Base-by-base conservation (phyloP, 495 filamentous ascomycete genomes). In the Chlorociboria aeruginascens region DNA sequence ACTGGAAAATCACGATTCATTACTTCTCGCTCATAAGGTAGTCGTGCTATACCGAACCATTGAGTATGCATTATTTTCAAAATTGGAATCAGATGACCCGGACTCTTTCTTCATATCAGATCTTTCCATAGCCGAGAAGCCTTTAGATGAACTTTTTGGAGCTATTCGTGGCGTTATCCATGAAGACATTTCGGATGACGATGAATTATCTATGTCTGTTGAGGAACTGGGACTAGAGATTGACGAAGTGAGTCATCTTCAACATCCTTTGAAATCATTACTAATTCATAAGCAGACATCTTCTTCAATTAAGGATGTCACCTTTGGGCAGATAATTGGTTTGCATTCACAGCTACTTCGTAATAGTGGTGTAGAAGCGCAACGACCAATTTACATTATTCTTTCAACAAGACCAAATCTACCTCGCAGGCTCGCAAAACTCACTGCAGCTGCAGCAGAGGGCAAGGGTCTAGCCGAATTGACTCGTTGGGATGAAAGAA, bases 101-200 rank as follows among this genome's bases (percentile, higher is more conserved):
- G 78, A 85, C 40, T 75, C 76, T 8, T 93, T 78, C 55, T 85
- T 94, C 44, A 72, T 95, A 10, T 69, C 79, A 48, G 81, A 89
- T 54, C 71, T 77, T 51, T 66, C 69, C 17, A 65, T 83, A 1
- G 69, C 79, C 12, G 71, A 79, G 40, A 58, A 72, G 14, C 67
- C 68, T 12, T 63, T 95, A 28, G 60, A 63, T 17, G 68, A 73
- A 31, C 67, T 95, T 16, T 70, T 95, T 42, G 58, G 68, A 35
- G 75, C 74, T 31, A 74, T 86, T 50, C 81, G 85, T 36, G 61
- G 69, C 25, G 73, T 87, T 7, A 76, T 95, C 49, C 66, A 68
- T 29, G 72, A 82, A 14, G 84, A 82, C 54, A 69, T 92, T 16
- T 62, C 65, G 14, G 67, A 78, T 29, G 73, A 79, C 30, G 81